Percentiles rank a stretch among this genome's conserved stretches.
Conservation (phyloP, 179 eudicot genomes). For the Silene coronaria region DNA sequence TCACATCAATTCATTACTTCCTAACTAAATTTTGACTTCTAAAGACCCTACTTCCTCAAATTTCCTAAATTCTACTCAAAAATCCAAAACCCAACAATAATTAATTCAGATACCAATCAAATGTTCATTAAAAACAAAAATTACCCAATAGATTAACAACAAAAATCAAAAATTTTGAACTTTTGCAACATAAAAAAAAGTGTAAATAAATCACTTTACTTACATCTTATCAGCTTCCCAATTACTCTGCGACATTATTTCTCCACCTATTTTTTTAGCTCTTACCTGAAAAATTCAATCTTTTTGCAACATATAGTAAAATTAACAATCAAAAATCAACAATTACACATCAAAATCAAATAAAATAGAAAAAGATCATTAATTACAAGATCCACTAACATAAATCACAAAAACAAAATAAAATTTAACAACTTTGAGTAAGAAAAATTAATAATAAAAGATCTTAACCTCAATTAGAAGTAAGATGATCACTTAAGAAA, state of each 20-base stretch:
- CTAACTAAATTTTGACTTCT: background rate
- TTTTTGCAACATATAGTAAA: background rate
- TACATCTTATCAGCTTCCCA: conserved; percentile 99
- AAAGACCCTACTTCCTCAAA: background rate
- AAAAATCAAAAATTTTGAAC: background rate
- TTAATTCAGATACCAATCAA: background rate
- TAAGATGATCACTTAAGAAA: conserved; percentile 9
- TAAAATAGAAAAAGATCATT: background rate
- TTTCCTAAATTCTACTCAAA: background rate
- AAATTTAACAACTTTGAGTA: background rate
- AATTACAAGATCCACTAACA: background rate
- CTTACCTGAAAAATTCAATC: conserved; percentile 18
- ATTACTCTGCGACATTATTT: conserved; percentile 76
- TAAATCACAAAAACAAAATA: background rate
- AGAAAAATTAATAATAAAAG: background rate
- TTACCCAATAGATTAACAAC: background rate
- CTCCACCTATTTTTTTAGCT: conserved; percentile 21
- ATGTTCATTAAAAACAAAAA: background rate
- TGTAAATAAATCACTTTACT: conserved; percentile 20
- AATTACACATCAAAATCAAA: conserved; percentile 1
- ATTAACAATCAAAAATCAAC: conserved; percentile 23
- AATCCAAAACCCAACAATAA: background rate
- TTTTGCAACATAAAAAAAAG: background rate
- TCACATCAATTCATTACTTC: background rate
- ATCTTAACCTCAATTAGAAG: background rate